These are phyloP conservation scores for Allomyces arbusculus DNA, from an alignment of 192 early-diverging fungal genomes.

Conservation along the genomic window DNA sequence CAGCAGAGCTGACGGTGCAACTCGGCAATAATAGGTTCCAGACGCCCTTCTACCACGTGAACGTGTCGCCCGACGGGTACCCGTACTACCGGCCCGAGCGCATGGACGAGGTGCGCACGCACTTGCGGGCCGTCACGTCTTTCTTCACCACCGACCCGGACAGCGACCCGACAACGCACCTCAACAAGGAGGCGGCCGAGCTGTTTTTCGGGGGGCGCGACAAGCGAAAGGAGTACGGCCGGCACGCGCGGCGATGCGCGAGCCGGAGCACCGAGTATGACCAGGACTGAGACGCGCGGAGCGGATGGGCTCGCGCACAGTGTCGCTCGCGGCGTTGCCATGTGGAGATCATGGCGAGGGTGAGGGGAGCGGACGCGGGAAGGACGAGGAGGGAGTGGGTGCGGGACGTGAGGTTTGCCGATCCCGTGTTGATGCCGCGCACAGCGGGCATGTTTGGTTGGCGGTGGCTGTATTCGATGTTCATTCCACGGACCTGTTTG, in stretches of 20 bases:
- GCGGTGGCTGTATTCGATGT: too few species aligned
- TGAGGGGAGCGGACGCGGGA: too few species aligned
- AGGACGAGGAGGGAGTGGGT: too few species aligned
- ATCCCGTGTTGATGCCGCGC: too few species aligned
- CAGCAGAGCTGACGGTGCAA: too few species aligned
- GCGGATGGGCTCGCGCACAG: too few species aligned
- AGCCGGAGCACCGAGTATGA: conserved; percentile 1
- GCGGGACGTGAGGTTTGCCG: too few species aligned
- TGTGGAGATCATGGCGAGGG: too few species aligned
- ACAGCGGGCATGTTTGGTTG: too few species aligned
- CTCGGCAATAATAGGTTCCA: conserved; percentile 17
- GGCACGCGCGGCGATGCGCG: conserved; percentile 22
- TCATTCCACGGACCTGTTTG: too few species aligned
- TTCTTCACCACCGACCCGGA: conserved; percentile 20
- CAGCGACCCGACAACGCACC: conserved; percentile 17
- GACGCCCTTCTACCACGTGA: conserved; percentile 36
- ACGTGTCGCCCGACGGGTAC: conserved; percentile 32
- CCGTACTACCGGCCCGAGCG: conserved; percentile 31
- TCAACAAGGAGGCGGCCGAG: conserved; percentile 17
- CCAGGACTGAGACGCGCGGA: too few species aligned
- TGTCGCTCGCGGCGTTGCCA: too few species aligned
- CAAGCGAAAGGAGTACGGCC: conserved; percentile 16
- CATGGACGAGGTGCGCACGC: conserved; percentile 29
- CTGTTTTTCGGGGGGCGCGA: conserved; percentile 19
- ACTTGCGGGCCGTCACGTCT: conserved; percentile 20